Percentiles rank a stretch among this genome's conserved stretches.
Evolutionary conservation across 2,329 filamentous ascomycete species (phyloP).

Genomic region (Apiospora arundinis): DNA sequence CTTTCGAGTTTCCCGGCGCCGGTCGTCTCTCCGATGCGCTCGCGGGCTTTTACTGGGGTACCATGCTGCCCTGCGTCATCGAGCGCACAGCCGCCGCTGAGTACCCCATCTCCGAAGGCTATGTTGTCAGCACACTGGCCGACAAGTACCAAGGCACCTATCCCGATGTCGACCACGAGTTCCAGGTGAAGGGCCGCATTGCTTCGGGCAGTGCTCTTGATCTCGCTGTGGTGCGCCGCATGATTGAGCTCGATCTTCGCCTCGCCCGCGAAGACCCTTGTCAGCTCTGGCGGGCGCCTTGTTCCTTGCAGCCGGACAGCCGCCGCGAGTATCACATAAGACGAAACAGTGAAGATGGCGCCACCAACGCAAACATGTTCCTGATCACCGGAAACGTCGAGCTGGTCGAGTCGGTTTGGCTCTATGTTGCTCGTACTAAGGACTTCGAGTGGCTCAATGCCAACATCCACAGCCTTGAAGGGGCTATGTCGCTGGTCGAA

Average conservation of each 20-base stretch:
- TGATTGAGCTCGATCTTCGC: conserved; percentile 27
- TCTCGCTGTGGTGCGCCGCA: conserved; percentile 25
- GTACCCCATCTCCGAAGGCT: conserved; percentile 25
- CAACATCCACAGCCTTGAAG: conserved; percentile 23
- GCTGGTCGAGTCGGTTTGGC: conserved; percentile 26
- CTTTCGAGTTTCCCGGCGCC: conserved; percentile 23
- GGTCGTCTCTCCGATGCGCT: conserved; percentile 24
- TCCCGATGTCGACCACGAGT: conserved; percentile 28
- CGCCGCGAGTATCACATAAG: conserved; percentile 27
- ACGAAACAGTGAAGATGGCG: conserved; percentile 24
- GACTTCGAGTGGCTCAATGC: conserved; percentile 25
- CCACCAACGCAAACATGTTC: conserved; percentile 27
- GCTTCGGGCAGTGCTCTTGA: conserved; percentile 24
- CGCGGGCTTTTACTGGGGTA: conserved; percentile 27
- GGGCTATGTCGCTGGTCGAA: conserved; percentile 22
- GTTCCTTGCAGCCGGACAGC: conserved; percentile 26
- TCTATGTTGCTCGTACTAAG: conserved; percentile 25
- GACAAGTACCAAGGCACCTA: conserved; percentile 28
- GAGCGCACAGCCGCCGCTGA: conserved; percentile 24
- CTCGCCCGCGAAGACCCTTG: conserved; percentile 27
- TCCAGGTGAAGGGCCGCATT: conserved; percentile 27
- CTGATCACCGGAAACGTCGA: conserved; percentile 27
- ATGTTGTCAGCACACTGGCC: conserved; percentile 27
- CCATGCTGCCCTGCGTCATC: conserved; percentile 26
- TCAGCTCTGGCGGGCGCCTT: conserved; percentile 27